Base-by-base conservation (phyloP, 257 asterid genomes). In the Nicotiana undulata region DNA sequence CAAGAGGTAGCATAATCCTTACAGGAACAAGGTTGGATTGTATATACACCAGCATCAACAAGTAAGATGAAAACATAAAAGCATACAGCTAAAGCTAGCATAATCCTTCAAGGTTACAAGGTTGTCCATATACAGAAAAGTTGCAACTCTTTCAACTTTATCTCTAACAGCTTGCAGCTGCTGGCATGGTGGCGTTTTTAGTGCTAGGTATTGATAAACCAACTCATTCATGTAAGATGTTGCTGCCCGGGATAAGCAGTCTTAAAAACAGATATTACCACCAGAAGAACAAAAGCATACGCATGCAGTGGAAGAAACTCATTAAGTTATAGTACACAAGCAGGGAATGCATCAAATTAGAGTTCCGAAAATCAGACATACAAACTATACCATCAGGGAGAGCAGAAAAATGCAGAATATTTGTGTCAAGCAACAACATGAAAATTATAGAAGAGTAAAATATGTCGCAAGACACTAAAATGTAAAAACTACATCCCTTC, bases 41-140 rank as follows among this genome's bases (percentile, higher is more conserved):
- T 68, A 72, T 40, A 72, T 44, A 72, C 78, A 44, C 60, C 59
- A 79, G 29, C 58, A 79, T 63, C 80, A 79, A 44, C 29, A 68
- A 63, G 76, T 13, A 75, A 75, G 52, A 40, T 65, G 44, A 70
- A 70, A 37, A 11, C 32, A 44, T 22, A 70, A 44, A 72, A 72
- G 60, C 78, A 72, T 72, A 24, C 15, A 72, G 37, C 78, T 46
- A 72, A 22, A 44, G 78, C 40, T 24, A 46, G 60, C 60, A 72
- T 46, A 44, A 15, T 22, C 78, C 34, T 72, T 64, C 74, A 15
- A 29, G 3, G 46, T 3, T 29, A 31, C 15, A 32, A 29, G 74
- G 74, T 31, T 31, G 20, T 15, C 17, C 31, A 40, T 64, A 64
- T 15, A 16, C 46, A 29, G 22, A 16, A 28, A 29, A 29, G 44